Evolutionary conservation across 2,329 filamentous ascomycete species (phyloP).

Genomic region (Exophiala sp.): DNA sequence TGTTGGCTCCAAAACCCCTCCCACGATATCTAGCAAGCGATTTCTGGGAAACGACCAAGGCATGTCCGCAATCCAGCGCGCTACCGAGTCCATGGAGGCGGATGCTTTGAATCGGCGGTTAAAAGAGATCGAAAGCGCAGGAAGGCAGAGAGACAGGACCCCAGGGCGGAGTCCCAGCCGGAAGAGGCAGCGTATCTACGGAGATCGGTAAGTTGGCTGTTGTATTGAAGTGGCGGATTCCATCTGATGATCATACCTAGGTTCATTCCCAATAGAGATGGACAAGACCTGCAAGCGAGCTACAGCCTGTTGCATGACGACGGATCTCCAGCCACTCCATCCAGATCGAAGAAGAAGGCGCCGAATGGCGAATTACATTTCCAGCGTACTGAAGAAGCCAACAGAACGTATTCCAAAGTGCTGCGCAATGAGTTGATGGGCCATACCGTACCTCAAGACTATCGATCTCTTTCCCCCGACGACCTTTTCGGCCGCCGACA

Average conservation of each 20-base stretch:
- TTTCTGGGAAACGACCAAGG: slow-evolving; percentile 22
- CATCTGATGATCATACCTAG: slow-evolving; percentile 43
- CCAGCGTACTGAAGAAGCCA: slow-evolving; percentile 86
- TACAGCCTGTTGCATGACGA: slow-evolving; percentile 90
- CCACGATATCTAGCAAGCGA: slow-evolving; percentile 49
- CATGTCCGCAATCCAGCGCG: slow-evolving; percentile 30
- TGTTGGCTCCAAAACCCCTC: slow-evolving; percentile 55
- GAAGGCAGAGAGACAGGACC: slow-evolving; percentile 55
- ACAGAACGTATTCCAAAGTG: slow-evolving; percentile 81
- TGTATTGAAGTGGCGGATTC: not conserved
- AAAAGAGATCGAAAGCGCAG: slow-evolving; percentile 56
- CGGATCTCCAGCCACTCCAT: slow-evolving; percentile 85
- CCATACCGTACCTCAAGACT: slow-evolving; percentile 76
- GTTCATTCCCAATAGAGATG: slow-evolving; percentile 90
- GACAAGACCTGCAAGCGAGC: slow-evolving; percentile 87
- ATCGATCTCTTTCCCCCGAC: slow-evolving; percentile 32
- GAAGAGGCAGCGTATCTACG: slow-evolving; percentile 63
- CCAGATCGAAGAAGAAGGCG: slow-evolving; percentile 73
- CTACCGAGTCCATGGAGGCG: slow-evolving; percentile 53
- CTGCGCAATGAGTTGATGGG: slow-evolving; percentile 91
- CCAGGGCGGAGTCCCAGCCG: slow-evolving; percentile 61
- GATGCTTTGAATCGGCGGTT: slow-evolving; percentile 55
- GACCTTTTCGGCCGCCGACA: slow-evolving; percentile 56
- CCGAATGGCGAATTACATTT: slow-evolving; percentile 89
- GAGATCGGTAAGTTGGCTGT: slow-evolving; percentile 49